Evolutionary conservation across 805 yeast species (phyloP).

Genomic region (Priceomyces medius): DNA sequence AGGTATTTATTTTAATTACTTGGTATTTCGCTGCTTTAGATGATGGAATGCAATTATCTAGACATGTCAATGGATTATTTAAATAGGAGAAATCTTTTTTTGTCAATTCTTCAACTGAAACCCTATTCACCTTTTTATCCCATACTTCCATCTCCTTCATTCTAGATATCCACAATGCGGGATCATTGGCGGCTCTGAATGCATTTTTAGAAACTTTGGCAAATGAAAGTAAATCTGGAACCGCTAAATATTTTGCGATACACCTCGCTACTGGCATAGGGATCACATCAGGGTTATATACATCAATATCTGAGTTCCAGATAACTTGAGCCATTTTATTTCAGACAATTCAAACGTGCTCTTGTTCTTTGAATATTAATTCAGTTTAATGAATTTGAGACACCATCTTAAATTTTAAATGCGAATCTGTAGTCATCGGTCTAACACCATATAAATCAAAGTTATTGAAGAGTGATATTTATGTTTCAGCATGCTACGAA

Average conservation of each 20-base stretch:
- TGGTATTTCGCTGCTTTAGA: slow-evolving; percentile 37
- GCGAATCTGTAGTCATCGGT: slow-evolving; percentile 2
- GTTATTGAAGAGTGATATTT: not conserved
- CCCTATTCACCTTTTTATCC: slow-evolving; percentile 20
- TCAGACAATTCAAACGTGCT: not conserved
- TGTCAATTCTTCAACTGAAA: not conserved
- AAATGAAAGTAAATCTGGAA: slow-evolving; percentile 40
- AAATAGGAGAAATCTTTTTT: slow-evolving; percentile 7
- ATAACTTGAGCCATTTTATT: slow-evolving; percentile 42
- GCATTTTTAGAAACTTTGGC: slow-evolving; percentile 39
- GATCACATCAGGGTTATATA: slow-evolving; percentile 37
- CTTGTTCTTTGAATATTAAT: not conserved
- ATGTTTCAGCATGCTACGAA: slow-evolving; percentile 9
- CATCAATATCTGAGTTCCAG: slow-evolving; percentile 48
- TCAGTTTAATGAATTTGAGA: not conserved
- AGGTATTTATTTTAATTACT: slow-evolving; percentile 35
- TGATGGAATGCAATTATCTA: slow-evolving; percentile 24
- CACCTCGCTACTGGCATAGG: slow-evolving; percentile 37
- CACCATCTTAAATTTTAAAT: not conserved
- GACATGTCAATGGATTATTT: slow-evolving; percentile 35
- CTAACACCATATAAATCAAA: not conserved
- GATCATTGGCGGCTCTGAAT: slow-evolving; percentile 36
- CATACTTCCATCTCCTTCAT: slow-evolving; percentile 38
- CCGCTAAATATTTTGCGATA: slow-evolving; percentile 32
- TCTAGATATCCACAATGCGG: slow-evolving; percentile 39